Evolutionary conservation across 371 early-diverging fungal species (phyloP).

Genomic region (Globomyces sp.): DNA sequence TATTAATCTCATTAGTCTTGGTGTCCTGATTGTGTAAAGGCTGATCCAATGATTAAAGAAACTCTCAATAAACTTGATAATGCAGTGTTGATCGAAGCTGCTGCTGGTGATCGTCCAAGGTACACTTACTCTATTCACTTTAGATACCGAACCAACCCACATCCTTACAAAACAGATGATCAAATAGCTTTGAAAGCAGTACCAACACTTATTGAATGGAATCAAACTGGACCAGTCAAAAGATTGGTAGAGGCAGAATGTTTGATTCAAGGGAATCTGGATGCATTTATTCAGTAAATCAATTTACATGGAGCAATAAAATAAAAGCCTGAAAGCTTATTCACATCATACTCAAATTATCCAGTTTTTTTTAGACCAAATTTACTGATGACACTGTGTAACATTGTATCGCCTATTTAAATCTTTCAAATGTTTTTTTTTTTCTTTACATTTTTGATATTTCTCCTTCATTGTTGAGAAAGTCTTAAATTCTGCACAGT

Average conservation of each 20-base stretch:
- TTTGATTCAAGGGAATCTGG: not conserved
- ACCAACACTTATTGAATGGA: slow-evolving; percentile 2
- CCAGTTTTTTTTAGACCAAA: no score
- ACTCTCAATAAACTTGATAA: not conserved
- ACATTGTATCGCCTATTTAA: no score
- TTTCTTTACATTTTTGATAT: no score
- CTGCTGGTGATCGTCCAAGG: slow-evolving; percentile 7
- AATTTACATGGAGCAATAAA: not conserved
- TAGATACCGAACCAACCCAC: not conserved
- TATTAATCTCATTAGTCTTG: slow-evolving; percentile 20
- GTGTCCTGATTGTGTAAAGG: slow-evolving; percentile 37
- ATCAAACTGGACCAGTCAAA: not conserved
- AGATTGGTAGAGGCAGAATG: not conserved
- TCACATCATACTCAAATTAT: no score
- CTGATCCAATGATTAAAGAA: slow-evolving; percentile 9
- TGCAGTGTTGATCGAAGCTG: not conserved
- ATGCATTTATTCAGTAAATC: not conserved
- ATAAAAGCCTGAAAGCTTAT: no score
- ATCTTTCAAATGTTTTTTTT: no score
- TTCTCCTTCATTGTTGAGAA: no score
- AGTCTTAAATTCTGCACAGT: no score
- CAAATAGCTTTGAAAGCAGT: not conserved
- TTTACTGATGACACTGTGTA: no score
- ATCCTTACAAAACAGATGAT: slow-evolving; percentile 6
- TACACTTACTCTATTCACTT: no score